Base-by-base conservation (phyloP, 129 eudicot genomes). In the Flaveria bidentis region DNA sequence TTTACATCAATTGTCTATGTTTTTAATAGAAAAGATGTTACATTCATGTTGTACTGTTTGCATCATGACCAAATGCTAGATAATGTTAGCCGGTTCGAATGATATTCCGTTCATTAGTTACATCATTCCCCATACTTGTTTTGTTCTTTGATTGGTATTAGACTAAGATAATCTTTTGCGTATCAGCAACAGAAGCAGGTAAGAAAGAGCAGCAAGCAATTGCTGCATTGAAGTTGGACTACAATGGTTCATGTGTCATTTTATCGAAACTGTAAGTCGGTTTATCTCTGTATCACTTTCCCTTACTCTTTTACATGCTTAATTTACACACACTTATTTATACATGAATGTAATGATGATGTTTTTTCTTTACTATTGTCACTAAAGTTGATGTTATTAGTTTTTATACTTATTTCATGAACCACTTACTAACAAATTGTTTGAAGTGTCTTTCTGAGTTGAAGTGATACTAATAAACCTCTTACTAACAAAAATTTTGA, bases 261-360 rank as follows among this genome's bases (percentile, higher is more conserved):
- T 80, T 80, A 80, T 46, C 84, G 84, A 46, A 80, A 80, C 79
- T 73, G 84, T 80, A 80, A 55, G 1, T 67, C 64, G 6, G 20
- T 50, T 20, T 44, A 14, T 12, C 4, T 13, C 9, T 7, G 2
- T 63, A 3, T 57, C 15, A 2, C 13, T 0, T 36, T 36, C 53
- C 0, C 20, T 33, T 65, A 64, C 42, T 33, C 17, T 0, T 23
- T 11, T 25, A 28, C 20, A 44, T 53, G 26, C 42, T 33, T 57
- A 44, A 0, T 57, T 13, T 9, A 25, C 41, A 25, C 0, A 56
- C 5, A 39, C 0, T 1, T 20, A 20, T 10, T 9, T 16, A 8
- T 50, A 16, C 39, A 9, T n/a, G 1, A 23, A 53, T 77, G 1
- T 7, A 45, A 15, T 25, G 41, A 61, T 4, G 0, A 23, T 26